phyloP scores from a whole-genome alignment of 1,284 basidiomycete genomes.

The Leccinum fallax region DNA sequence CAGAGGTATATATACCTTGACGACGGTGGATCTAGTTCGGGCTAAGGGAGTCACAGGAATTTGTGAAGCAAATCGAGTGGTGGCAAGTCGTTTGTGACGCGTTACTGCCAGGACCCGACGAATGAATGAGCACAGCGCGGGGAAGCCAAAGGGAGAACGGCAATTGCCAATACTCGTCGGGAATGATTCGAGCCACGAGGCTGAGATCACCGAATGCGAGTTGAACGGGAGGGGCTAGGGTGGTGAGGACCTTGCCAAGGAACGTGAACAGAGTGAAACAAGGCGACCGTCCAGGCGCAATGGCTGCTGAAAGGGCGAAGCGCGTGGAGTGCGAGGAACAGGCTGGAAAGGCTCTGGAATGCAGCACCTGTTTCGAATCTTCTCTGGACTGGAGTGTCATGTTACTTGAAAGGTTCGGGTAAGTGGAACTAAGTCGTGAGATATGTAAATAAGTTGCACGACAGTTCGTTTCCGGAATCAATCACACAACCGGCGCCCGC shows the following conservation, averaged over 20 bases:
- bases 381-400: slow-evolving; percentile 13
- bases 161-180: not conserved
- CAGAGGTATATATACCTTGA: slow-evolving; percentile 20
- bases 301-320: slow-evolving; percentile 2
- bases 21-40: not conserved
- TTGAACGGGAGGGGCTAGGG: not conserved
- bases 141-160: slow-evolving; percentile 7
- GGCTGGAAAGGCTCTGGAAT: not conserved
- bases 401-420: slow-evolving; percentile 6
- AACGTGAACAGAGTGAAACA: slow-evolving; percentile 13
- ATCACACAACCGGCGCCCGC: not conserved
- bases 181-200: slow-evolving; percentile 15
- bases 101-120: slow-evolving; percentile 7
- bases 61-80: not conserved
- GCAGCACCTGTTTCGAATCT: slow-evolving; percentile 2
- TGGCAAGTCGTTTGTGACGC: slow-evolving; percentile 8
- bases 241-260: not conserved
- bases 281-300: not conserved
- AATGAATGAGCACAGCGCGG: slow-evolving; percentile 10
- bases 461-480: slow-evolving; percentile 9
- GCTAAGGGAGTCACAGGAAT: not conserved
- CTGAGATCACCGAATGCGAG: slow-evolving; percentile 5
- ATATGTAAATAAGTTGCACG: slow-evolving; percentile 3
- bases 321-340: slow-evolving; percentile 4
- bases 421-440: slow-evolving; percentile 17